A percentile compares a stretch with the other conserved stretches of the same genome.
Evolutionary conservation across 139 green algal species (phyloP).

Genomic region (Micromonas commoda): DNA sequence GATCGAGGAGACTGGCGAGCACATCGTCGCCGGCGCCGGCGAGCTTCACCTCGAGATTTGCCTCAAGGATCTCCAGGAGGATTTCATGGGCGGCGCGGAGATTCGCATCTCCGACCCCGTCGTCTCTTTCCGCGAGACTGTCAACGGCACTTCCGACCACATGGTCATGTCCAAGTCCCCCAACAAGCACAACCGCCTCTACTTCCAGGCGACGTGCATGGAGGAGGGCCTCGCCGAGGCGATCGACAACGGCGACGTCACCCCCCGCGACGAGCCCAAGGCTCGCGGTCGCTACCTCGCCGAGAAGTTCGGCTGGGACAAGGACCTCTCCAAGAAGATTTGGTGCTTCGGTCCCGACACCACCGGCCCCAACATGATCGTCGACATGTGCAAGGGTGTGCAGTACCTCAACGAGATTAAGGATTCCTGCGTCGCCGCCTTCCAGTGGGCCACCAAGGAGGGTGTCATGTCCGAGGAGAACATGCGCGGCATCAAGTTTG

Average conservation of each 20-base stretch:
- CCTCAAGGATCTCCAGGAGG: slow-evolving; percentile 96
- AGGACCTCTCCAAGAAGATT: slow-evolving; percentile 99
- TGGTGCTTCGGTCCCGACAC: slow-evolving; percentile 99
- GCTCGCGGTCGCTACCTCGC: slow-evolving; percentile 77
- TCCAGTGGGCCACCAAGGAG: slow-evolving; percentile 99
- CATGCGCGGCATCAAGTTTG: slow-evolving; percentile 93
- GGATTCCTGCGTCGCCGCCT: slow-evolving; percentile 88
- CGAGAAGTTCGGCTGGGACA: slow-evolving; percentile 98
- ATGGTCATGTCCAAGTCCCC: slow-evolving; percentile 97
- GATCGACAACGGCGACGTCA: slow-evolving; percentile 93
- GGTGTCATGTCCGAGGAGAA: slow-evolving; percentile 97
- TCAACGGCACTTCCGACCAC: slow-evolving; percentile 73
- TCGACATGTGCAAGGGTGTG: slow-evolving; percentile 97
- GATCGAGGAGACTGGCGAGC: slow-evolving; percentile 98
- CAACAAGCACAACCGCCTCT: slow-evolving; percentile 99
- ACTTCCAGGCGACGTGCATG: slow-evolving; percentile 85
- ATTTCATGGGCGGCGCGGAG: slow-evolving; percentile 98
- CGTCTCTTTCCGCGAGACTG: slow-evolving; percentile 96
- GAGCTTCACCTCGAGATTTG: slow-evolving; percentile 99
- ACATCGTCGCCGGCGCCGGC: slow-evolving; percentile 94
- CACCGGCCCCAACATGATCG: slow-evolving; percentile 91
- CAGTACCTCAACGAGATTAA: slow-evolving; percentile 99
- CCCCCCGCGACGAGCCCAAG: slow-evolving; percentile 75
- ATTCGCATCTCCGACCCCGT: slow-evolving; percentile 94
- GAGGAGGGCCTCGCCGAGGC: slow-evolving; percentile 95